These are phyloP conservation scores for Hippophae tibetana DNA, from an alignment of 306 rosid genomes.

Conservation along the genomic window DNA sequence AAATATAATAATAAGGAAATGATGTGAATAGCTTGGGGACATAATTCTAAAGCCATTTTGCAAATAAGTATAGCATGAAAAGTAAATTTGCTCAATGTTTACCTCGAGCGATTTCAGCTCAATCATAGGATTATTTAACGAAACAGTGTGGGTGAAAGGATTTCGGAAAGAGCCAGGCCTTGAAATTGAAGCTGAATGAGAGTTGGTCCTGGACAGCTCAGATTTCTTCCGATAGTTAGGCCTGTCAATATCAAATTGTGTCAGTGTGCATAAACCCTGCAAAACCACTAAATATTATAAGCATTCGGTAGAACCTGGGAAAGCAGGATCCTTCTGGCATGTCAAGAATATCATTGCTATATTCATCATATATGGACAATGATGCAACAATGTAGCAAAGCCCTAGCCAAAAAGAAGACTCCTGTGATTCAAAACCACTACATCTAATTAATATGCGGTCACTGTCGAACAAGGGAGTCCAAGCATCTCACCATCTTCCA, in stretches of 20 bases:
- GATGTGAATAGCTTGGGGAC: too few species aligned
- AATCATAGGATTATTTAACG: conserved; percentile 39
- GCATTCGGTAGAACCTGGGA: conserved; percentile 62
- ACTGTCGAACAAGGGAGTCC: not conserved
- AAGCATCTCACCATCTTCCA: not conserved
- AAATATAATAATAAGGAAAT: too few species aligned
- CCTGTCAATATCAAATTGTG: conserved; percentile 26
- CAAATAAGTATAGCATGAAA: too few species aligned
- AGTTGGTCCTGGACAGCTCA: conserved; percentile 3
- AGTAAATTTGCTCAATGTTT: conserved; percentile 3
- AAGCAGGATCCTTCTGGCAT: conserved; percentile 92
- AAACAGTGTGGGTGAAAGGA: conserved; percentile 41
- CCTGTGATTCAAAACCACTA: conserved; percentile 48
- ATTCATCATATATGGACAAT: conserved; percentile 80
- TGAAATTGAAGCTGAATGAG: conserved; percentile 37
- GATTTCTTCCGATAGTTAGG: conserved; percentile 46
- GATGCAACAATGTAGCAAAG: conserved; percentile 59
- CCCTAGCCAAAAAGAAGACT: conserved; percentile 62
- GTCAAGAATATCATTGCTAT: conserved; percentile 84
- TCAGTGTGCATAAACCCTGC: conserved; percentile 2
- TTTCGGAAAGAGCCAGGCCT: conserved; percentile 40
- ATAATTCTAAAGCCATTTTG: too few species aligned
- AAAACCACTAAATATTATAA: conserved; percentile 4
- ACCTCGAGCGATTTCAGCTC: conserved; percentile 88
- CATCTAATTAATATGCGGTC: conserved; percentile 12